Evolutionary conservation across 2,329 filamentous ascomycete species (phyloP).

Genomic region (Botrytis hyacinthi): DNA sequence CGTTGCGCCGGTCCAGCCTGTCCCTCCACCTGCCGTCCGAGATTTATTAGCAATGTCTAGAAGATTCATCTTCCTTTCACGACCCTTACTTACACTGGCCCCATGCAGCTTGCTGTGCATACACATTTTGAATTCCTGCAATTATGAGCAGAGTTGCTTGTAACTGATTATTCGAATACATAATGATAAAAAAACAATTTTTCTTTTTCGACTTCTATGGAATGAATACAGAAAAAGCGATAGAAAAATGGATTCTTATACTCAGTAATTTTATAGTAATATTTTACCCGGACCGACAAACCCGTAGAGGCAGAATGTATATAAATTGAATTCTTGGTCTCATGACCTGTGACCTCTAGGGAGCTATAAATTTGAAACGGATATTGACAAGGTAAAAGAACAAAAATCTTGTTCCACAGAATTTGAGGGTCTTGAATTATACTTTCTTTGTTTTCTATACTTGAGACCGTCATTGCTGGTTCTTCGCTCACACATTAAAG

Average conservation of each 20-base stretch:
- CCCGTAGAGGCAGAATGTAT: slow-evolving; percentile 13
- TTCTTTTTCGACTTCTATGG: not conserved
- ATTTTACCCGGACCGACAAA: slow-evolving; percentile 2
- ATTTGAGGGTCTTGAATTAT: not conserved
- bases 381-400: not conserved
- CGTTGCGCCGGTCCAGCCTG: slow-evolving; percentile 30
- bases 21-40: slow-evolving; percentile 30
- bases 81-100: slow-evolving; percentile 14
- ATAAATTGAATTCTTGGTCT: not conserved
- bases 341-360: not conserved
- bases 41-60: not conserved
- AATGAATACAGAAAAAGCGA: not conserved
- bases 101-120: slow-evolving; percentile 30
- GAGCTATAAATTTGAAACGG: not conserved
- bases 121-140: slow-evolving; percentile 16
- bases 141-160: slow-evolving; percentile 7
- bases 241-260: not conserved
- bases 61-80: not conserved
- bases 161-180: not conserved
- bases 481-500: not conserved
- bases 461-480: not conserved
- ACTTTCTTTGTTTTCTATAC: not conserved
- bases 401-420: too few relatives aligned
- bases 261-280: slow-evolving; percentile 37
- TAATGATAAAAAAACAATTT: not conserved